Evolutionary conservation across 768 basidiomycete species (phyloP), one percentile per base, ranked within the genome.

Genomic region (Trametes villosa): DNA sequence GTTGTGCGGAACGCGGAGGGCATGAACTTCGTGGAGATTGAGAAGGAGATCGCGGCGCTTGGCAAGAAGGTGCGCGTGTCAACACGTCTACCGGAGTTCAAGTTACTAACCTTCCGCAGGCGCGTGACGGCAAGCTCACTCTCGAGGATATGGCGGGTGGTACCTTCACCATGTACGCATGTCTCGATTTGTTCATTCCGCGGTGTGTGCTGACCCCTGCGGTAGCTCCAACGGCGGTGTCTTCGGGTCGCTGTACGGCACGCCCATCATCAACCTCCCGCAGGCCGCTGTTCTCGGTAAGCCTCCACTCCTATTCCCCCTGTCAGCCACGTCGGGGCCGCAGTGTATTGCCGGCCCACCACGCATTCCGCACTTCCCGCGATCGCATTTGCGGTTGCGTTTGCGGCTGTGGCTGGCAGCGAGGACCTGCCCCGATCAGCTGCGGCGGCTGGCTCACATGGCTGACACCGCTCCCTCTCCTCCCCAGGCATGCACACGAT

Each of bases 101-200:
- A 49, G 11, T n/a, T n/a, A 50, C 9, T 53, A 4, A n/a, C 12
- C 8, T 27, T 40, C 20, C 49, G 9, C 31, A 88, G 87, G 96
- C 96, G 24, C 82, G 89, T 58, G 95, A 97, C 73, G 86, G 91
- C 68, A 97, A 97, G 76, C 83, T 98, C 53, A 88, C 90, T n/a
- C 83, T 98, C 53, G 97, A 98, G 74, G 96, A 99, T 75, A 98
- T 98, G 96, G 83, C 94, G 33, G 96, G 96, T 49, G 96, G 96
- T 49, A 88, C 94, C n/a, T 98, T 99, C 83, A 98, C 96, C 65
- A 98, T 98, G 94, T 94, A 66, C 65, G 89, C 78, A 36, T 48
- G 31, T 46, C 15, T 30, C 36, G 34, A 20, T 13, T 9, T 17
- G 11, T 62, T 31, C 56, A 18, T 26, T 13, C 18, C 34, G 42